Evolutionary conservation across 345 rosid species (phyloP), one percentile per base, ranked within the genome.

Genomic region (Dovyalis caffra): DNA sequence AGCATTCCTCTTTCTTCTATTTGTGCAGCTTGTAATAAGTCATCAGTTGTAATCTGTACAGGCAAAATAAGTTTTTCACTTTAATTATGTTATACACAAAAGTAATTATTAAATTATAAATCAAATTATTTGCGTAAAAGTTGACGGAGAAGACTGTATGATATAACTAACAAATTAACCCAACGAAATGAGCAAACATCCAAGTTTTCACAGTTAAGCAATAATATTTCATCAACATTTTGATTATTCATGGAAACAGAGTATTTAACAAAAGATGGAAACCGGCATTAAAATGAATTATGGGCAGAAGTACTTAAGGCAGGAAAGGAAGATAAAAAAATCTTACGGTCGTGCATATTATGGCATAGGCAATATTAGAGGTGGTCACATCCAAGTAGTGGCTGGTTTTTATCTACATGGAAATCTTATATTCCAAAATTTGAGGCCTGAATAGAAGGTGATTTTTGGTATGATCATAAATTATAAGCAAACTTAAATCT

Each of bases 1-100:
- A 94, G 86, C 90, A 89, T 86, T 81, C 98, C 98, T 82, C 97
- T 88, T 79, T 92, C 97, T 89, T 94, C 97, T 77, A 92, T 92
- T 88, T 92, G 93, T 72, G 98, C 97, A 37, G 98, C 97, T 92
- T 92, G 97, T 72, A 94, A 80, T 77, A 92, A 84, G 82, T 94
- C 98, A 84, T 94, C 98, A 49, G 97, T 94, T 73, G 97, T 94
- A 72, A 94, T 87, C 98, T 94, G 87, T 87, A 81, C n/a, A 28
- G 47, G 56, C 73, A 65, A 2, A 72, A 74, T 20, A 33, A 26
- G 28, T 23, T 71, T 12, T 26, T 66, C 75, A 77, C 51, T 25
- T 33, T n/a, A 4, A 67, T 38, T 20, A 2, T 16, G 33, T 14
- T 16, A 34, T 23, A 5, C 63, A 51, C 34, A 33, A 63, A 49